phyloP scores from a whole-genome alignment of 2,329 filamentous ascomycete species.

The Calonectria honghensis region DNA sequence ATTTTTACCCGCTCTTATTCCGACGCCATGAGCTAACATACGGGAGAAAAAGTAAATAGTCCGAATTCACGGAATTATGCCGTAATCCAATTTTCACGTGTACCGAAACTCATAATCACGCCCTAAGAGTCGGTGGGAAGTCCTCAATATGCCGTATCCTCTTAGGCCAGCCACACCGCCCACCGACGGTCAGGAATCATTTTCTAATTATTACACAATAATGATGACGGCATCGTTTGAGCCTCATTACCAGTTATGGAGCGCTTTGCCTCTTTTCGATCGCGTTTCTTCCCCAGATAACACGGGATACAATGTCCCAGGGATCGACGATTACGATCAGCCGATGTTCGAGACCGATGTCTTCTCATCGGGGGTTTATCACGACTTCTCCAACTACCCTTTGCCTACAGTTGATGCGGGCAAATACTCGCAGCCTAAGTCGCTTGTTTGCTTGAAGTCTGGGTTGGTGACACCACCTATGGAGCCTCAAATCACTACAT shows the following conservation, averaged over 20 bases:
- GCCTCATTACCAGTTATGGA: constrained; percentile 6
- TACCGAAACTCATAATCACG: constrained; percentile 13
- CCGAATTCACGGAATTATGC: constrained; percentile 2
- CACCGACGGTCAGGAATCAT: constrained; percentile 4
- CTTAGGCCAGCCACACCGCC: constrained; percentile 1
- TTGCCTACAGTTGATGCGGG: constrained; percentile 2
- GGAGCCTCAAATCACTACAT: constrained; percentile 15
- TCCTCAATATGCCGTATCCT: background rate
- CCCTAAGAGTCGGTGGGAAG: background rate
- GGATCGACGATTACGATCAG: constrained; percentile 10
- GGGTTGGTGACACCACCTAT: constrained; percentile 9
- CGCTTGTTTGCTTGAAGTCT: constrained; percentile 11
- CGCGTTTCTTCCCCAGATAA: constrained; percentile 8
- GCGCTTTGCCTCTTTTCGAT: constrained; percentile 17
- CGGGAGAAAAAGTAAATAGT: background rate
- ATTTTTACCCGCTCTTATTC: background rate
- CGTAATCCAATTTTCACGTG: background rate
- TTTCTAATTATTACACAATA: constrained; percentile 5
- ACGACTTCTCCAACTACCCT: constrained; percentile 17
- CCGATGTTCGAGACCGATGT: constrained; percentile 7
- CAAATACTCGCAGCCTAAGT: constrained; percentile 4
- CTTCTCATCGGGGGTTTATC: background rate
- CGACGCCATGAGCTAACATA: constrained; percentile 6
- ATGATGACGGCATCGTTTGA: constrained; percentile 11
- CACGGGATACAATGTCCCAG: constrained; percentile 1